Base-by-base conservation (phyloP, 2,329 filamentous ascomycete species). In the Aureobasidium lini region DNA sequence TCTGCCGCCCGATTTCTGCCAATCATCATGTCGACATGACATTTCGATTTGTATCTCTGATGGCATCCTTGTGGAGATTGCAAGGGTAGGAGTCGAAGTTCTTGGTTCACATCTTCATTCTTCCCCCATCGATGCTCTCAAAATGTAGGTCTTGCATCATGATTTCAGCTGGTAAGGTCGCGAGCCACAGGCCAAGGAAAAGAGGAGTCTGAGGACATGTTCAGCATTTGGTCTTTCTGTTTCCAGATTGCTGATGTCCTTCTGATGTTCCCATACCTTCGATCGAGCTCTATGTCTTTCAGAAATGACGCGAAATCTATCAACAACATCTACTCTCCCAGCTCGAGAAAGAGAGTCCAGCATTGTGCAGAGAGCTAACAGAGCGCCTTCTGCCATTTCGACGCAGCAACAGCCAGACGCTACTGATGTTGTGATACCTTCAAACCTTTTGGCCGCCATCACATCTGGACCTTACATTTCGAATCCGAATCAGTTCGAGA, bases 341-440 rank as follows among this genome's bases (percentile, higher is more conserved):
- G 15, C 5, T 16, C 49, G 31, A 18, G 16, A 36, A 18, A 23
- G 2, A 40, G 23, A 16, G 8, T 29, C 18, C 6, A 32, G 13
- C 15, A 13, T 28, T 9, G 9, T 7, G 37, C 18, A 6, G 1
- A 28, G 9, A 42, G 23, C 28, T 29, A 36, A 52, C 10, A 40
- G 36, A 15, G 11, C 13, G 2, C 8, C 5, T 3, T 52, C 49
- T 40, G 15, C 15, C 36, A 40, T 15, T 4, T 3, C 36, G 6
- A 13, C 39, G n/a, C 39, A 42, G 11, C 39, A n/a, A 16, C 39
- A 36, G 8, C 13, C 15, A 28, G 42, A 7, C 6, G 15, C 37
- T 15, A 57, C 53, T 6, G 39, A 57, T 18, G 53, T 57, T 6
- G 32, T 57, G 2, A 39, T 57, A 43, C 53, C 53, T n/a, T 57